Conservation (phyloP, 441 rosid species). For the Gossypium davidsonii region DNA sequence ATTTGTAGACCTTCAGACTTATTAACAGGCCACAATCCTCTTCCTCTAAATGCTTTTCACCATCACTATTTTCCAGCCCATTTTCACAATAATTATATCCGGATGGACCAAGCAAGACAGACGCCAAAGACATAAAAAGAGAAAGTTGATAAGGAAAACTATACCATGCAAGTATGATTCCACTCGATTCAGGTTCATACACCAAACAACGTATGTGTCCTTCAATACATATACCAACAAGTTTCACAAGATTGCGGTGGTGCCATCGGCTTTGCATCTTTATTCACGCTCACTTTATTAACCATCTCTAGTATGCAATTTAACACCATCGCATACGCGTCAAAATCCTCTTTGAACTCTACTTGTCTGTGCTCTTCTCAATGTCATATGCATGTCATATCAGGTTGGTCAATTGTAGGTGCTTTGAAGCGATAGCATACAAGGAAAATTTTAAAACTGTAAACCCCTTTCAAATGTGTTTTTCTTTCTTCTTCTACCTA, state of each 20-base stretch:
- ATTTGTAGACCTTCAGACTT: too few species aligned
- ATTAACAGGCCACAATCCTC: too few species aligned
- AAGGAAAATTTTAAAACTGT: too few species aligned
- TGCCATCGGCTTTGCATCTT: constrained; percentile 97
- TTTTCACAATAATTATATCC: too few species aligned
- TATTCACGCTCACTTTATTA: constrained; percentile 83
- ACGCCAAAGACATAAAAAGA: not conserved
- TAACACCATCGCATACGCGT: constrained; percentile 75
- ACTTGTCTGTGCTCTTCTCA: constrained; percentile 74
- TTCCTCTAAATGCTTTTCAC: too few species aligned
- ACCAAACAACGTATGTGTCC: constrained; percentile 76
- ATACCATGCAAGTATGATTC: constrained; percentile 97
- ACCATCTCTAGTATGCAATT: constrained; percentile 71
- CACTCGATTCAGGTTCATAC: constrained; percentile 87
- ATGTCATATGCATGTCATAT: constrained; percentile 5
- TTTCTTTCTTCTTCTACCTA: too few species aligned
- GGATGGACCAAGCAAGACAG: too few species aligned
- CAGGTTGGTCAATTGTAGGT: too few species aligned
- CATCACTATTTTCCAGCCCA: too few species aligned
- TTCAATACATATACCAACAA: constrained; percentile 89
- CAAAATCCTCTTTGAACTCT: constrained; percentile 83
- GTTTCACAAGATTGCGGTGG: constrained; percentile 94
- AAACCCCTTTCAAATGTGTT: too few species aligned
- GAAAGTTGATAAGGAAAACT: constrained; percentile 5
- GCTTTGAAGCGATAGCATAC: too few species aligned